A percentile compares a stretch with the other conserved stretches of the same genome.
Conservation (phyloP, 306 rosid species). For the apple (Malus domestica) region DNA sequence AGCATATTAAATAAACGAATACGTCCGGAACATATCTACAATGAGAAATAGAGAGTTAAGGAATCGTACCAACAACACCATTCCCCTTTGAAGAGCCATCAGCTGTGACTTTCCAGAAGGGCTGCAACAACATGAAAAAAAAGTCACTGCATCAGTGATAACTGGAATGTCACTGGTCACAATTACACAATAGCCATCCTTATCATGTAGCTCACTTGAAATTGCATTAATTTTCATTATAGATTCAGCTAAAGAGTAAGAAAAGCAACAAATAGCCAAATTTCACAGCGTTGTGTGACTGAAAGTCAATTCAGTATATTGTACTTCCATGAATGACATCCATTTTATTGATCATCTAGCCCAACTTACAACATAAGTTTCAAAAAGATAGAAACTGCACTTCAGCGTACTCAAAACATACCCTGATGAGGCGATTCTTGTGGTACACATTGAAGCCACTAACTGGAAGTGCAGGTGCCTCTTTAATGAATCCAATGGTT, state of each 20-base stretch:
- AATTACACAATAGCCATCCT: constrained; percentile 4
- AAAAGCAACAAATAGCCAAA: not conserved
- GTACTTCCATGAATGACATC: not conserved
- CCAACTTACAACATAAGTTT: not conserved
- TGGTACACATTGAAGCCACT: constrained; percentile 82
- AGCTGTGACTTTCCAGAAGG: constrained; percentile 76
- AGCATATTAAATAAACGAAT: constrained; percentile 12
- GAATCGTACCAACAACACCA: constrained; percentile 77
- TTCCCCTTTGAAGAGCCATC: constrained; percentile 66
- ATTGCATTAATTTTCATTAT: constrained; percentile 18
- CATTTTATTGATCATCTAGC: not conserved
- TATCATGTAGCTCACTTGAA: constrained; percentile 8
- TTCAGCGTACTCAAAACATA: constrained; percentile 31
- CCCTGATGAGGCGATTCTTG: constrained; percentile 94
- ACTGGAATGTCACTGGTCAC: constrained; percentile 4
- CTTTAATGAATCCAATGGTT: constrained; percentile 77
- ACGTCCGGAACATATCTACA: not conserved
- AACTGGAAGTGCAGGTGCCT: constrained; percentile 53
- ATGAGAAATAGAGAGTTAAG: constrained; percentile 13
- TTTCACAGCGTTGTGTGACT: not conserved
- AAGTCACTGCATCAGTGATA: constrained; percentile 24
- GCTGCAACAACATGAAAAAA: constrained; percentile 44
- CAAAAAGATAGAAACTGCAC: constrained; percentile 1
- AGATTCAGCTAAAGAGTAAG: not conserved
- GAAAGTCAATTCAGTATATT: not conserved